Conservation (phyloP, 306 rosid genomes). For the Malus orientalis region DNA sequence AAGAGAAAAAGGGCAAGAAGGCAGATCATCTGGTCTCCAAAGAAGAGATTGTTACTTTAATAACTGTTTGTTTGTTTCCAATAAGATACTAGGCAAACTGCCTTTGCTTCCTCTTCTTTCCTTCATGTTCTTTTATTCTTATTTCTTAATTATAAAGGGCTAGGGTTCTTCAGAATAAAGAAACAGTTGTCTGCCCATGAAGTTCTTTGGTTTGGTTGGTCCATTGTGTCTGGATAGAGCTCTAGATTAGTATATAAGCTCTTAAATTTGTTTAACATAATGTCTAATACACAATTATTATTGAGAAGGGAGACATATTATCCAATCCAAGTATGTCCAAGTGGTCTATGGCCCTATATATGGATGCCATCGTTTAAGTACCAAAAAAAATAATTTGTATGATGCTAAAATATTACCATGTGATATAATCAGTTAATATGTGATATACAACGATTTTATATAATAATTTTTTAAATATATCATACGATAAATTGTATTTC, state of each 20-base stretch:
- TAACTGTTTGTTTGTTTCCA: slow-evolving; percentile 7
- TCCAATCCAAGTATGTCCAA: neutral
- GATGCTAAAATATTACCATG: neutral
- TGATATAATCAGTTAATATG: too few species aligned
- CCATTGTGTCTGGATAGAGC: neutral
- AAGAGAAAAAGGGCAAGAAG: neutral
- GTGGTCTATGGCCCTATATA: neutral
- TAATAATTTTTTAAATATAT: too few species aligned
- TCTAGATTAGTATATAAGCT: neutral
- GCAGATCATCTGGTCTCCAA: slow-evolving; percentile 10
- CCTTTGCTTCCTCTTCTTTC: neutral
- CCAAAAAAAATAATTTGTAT: too few species aligned
- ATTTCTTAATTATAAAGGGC: neutral
- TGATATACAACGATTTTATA: neutral
- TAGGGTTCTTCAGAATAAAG: neutral
- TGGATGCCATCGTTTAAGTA: neutral
- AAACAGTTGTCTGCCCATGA: neutral
- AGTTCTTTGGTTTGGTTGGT: slow-evolving; percentile 3
- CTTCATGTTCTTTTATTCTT: neutral
- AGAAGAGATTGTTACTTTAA: slow-evolving; percentile 1
- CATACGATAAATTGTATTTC: neutral
- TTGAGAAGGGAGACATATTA: neutral
- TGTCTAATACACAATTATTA: neutral
- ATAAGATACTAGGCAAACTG: neutral
- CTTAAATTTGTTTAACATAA: neutral